Percentiles rank a stretch among this genome's conserved stretches.
Conservation (phyloP, 768 basidiomycete species). For the Glaciozyma martinii region DNA sequence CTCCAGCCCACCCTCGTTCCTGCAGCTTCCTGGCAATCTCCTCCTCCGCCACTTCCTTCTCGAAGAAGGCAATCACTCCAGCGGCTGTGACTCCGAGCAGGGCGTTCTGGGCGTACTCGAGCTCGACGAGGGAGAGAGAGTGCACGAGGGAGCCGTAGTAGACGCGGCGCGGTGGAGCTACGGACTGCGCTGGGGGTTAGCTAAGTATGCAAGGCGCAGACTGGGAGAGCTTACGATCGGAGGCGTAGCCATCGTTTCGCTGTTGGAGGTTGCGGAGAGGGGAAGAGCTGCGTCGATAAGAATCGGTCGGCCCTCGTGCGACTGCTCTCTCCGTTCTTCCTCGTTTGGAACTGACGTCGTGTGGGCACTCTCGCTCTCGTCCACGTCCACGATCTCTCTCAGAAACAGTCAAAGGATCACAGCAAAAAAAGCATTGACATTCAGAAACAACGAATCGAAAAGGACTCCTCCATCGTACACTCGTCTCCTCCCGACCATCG, state of each 20-base stretch:
- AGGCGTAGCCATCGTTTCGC: no score
- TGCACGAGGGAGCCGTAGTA: constrained; percentile 32
- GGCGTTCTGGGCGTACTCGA: constrained; percentile 25
- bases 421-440: no score
- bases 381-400: no score
- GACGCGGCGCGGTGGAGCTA: constrained; percentile 3
- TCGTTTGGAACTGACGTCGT: no score
- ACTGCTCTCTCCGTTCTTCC: no score
- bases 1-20: constrained; percentile 7
- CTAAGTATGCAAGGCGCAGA: not conserved
- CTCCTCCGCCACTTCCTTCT: constrained; percentile 5
- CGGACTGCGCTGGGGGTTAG: not conserved
- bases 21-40: constrained; percentile 7
- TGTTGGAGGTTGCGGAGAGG: no score
- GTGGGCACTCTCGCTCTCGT: no score
- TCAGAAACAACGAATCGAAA: no score
- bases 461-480: no score
- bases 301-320: no score
- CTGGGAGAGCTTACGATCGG: not conserved
- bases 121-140: constrained; percentile 23
- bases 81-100: constrained; percentile 33
- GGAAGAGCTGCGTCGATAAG: no score
- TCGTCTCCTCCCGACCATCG: not conserved
- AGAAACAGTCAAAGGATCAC: no score
- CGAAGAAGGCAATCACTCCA: constrained; percentile 33